A percentile compares a stretch with the other conserved stretches of the same genome.
Evolutionary conservation across 768 basidiomycete species (phyloP).

Genomic region (Ramaria rubella): DNA sequence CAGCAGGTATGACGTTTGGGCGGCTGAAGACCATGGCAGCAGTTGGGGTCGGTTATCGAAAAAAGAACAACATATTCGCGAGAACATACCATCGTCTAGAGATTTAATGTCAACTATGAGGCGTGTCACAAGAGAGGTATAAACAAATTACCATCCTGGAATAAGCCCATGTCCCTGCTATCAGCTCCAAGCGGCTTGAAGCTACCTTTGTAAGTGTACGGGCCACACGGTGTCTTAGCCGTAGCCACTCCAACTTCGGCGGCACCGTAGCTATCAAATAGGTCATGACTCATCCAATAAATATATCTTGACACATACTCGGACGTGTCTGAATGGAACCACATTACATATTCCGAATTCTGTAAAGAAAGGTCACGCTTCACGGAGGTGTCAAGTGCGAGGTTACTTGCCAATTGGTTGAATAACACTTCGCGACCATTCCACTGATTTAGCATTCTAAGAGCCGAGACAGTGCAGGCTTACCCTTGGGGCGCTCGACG

Average conservation of each 20-base stretch:
- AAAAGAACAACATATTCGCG: too few species aligned
- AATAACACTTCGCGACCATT: too few species aligned
- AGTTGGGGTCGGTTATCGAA: neutral
- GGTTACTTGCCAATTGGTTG: too few species aligned
- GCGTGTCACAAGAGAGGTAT: neutral
- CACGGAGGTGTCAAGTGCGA: neutral
- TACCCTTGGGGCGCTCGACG: slow-evolving; percentile 60
- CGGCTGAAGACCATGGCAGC: slow-evolving; percentile 23
- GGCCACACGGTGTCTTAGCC: slow-evolving; percentile 52
- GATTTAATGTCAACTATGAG: neutral
- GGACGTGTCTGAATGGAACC: slow-evolving; percentile 61
- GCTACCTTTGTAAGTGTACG: slow-evolving; percentile 49
- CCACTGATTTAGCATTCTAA: slow-evolving; percentile 46
- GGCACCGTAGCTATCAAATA: slow-evolving; percentile 48
- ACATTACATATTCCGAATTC: slow-evolving; percentile 63
- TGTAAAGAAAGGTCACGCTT: slow-evolving; percentile 23
- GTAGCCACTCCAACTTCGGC: slow-evolving; percentile 58
- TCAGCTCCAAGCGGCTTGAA: slow-evolving; percentile 53
- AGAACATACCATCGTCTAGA: slow-evolving; percentile 9
- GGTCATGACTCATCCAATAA: neutral
- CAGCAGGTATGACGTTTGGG: slow-evolving; percentile 48
- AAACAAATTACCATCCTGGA: slow-evolving; percentile 42
- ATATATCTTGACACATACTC: slow-evolving; percentile 31
- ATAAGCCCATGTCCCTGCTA: slow-evolving; percentile 54
- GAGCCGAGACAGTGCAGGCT: neutral